These are phyloP conservation scores for Ceratobasidium sp. DNA, from an alignment of 1,284 basidiomycete genomes.

Conservation along the genomic window DNA sequence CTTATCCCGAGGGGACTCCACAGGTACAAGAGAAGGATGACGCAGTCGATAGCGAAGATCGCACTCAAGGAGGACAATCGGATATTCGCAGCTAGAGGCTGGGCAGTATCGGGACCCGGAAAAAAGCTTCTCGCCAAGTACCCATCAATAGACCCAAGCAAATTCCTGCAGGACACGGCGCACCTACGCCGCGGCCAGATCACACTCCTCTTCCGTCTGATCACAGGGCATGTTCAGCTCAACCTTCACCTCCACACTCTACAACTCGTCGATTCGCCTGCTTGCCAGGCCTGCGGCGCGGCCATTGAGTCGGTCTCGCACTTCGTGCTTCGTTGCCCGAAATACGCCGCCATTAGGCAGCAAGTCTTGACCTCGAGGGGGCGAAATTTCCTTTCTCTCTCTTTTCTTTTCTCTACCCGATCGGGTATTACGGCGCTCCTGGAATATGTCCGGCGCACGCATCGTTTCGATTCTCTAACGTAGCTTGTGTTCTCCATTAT, in stretches of 20 bases:
- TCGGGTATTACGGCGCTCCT: background rate
- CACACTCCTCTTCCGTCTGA: background rate
- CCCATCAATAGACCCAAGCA: background rate
- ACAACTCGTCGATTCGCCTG: background rate
- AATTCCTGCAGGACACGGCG: background rate
- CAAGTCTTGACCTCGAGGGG: background rate
- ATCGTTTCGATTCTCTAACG: background rate
- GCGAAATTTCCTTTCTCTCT: background rate
- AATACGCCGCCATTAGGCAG: background rate
- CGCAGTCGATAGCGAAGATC: background rate
- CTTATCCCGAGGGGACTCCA: background rate
- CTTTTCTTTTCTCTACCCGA: background rate
- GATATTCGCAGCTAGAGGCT: background rate
- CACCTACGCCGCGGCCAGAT: background rate
- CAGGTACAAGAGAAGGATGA: background rate
- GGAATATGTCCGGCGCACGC: background rate
- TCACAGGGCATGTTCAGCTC: conserved; percentile 1
- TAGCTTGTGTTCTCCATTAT: background rate
- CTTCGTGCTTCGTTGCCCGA: background rate
- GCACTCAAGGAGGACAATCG: background rate
- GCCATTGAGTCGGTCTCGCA: background rate
- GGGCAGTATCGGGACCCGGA: background rate
- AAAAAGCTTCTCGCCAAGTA: background rate
- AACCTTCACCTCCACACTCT: background rate
- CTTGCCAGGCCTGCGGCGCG: background rate